These are phyloP conservation scores for Pleurotus salmoneostramineus DNA, from an alignment of 768 basidiomycete genomes.

Conservation along the genomic window DNA sequence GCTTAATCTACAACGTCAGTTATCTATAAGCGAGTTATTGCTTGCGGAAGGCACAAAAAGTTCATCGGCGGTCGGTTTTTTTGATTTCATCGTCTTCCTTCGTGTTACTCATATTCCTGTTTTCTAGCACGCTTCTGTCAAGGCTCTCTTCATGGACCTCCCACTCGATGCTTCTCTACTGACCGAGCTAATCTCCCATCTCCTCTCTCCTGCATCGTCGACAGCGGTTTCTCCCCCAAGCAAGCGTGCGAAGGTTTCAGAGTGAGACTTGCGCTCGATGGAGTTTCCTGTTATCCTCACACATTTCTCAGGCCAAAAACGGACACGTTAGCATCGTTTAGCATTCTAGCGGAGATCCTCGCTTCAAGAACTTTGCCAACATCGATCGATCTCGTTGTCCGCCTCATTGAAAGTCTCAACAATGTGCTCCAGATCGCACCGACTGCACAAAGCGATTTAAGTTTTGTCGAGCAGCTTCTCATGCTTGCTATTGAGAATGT, in stretches of 20 bases:
- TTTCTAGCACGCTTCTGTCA: slow-evolving; percentile 40
- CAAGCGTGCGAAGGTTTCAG: slow-evolving; percentile 62
- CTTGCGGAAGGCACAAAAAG: slow-evolving; percentile 40
- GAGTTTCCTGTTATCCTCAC: slow-evolving; percentile 2
- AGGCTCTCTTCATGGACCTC: slow-evolving; percentile 44
- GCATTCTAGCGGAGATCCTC: slow-evolving; percentile 66
- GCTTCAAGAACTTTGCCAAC: slow-evolving; percentile 61
- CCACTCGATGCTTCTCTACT: slow-evolving; percentile 51
- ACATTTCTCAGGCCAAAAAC: slow-evolving; percentile 16
- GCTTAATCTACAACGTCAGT: slow-evolving; percentile 49
- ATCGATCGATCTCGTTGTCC: slow-evolving; percentile 67
- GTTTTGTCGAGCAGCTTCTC: slow-evolving; percentile 78
- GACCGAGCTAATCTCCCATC: slow-evolving; percentile 45
- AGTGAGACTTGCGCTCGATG: slow-evolving; percentile 32
- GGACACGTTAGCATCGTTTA: slow-evolving; percentile 46
- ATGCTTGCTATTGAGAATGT: slow-evolving; percentile 77
- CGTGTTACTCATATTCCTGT: neutral
- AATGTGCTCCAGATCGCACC: slow-evolving; percentile 57
- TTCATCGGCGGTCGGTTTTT: neutral
- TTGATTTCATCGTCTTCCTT: neutral
- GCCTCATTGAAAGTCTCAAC: slow-evolving; percentile 69
- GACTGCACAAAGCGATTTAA: slow-evolving; percentile 57
- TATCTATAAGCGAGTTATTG: slow-evolving; percentile 52
- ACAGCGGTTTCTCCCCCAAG: slow-evolving; percentile 39
- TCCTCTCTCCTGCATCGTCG: slow-evolving; percentile 51